Evolutionary conservation across 73 alveolate genomes (phyloP).

Genomic region (Paramecium tetraurelia): DNA sequence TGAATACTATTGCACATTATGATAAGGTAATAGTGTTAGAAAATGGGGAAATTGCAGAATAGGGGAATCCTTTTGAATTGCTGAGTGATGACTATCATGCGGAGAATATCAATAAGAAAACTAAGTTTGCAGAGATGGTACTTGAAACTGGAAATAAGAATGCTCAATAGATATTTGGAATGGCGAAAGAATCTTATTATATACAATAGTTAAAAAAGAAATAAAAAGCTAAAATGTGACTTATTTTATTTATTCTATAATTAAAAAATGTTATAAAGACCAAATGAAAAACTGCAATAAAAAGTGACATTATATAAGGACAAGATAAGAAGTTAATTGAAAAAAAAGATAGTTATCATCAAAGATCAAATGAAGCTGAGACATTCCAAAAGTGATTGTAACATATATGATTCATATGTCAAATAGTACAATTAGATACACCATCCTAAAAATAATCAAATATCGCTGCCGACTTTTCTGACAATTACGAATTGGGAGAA

Average conservation of each 20-base stretch:
- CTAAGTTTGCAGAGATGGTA: conserved; percentile 9
- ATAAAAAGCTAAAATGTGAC: not conserved
- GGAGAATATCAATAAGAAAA: not conserved
- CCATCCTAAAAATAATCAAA: not conserved
- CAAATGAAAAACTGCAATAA: not conserved
- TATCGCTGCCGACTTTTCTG: not conserved
- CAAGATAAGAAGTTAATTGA: conserved; percentile 4
- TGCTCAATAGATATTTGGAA: not conserved
- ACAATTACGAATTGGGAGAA: not conserved
- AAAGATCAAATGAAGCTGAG: not conserved
- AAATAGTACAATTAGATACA: not conserved
- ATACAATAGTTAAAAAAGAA: not conserved
- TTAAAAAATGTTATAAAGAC: not conserved
- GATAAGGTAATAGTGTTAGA: conserved; percentile 74
- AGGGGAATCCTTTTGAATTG: conserved; percentile 68
- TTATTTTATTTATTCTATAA: not conserved
- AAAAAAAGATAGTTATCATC: not conserved
- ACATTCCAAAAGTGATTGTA: conserved; percentile 25
- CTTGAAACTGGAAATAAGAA: conserved; percentile 4
- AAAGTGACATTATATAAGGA: not conserved
- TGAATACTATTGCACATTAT: conserved; percentile 73
- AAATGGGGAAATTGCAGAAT: conserved; percentile 69
- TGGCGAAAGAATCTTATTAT: not conserved
- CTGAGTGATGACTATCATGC: not conserved
- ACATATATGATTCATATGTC: not conserved